These are phyloP conservation scores for Plenodomus lindquistii DNA, from an alignment of 2,329 filamentous ascomycete species.

Conservation along the genomic window DNA sequence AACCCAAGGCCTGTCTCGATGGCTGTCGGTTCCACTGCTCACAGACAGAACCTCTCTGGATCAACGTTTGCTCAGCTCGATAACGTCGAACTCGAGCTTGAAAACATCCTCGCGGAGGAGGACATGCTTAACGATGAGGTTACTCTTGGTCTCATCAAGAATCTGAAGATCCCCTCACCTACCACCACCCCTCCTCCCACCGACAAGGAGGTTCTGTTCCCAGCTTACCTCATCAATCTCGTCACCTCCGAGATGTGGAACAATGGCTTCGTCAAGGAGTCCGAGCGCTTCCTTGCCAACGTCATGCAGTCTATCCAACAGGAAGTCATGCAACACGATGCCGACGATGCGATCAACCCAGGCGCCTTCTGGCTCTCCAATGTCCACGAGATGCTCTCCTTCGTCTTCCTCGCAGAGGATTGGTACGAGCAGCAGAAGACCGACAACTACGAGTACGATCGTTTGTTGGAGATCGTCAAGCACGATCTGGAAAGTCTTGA, in stretches of 20 bases:
- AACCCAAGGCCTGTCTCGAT: slow-evolving; percentile 96
- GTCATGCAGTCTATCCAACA: slow-evolving; percentile 99
- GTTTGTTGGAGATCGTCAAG: slow-evolving; percentile 96
- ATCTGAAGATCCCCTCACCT: slow-evolving; percentile 92
- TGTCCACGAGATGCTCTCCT: slow-evolving; percentile 99
- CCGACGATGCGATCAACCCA: slow-evolving; percentile 94
- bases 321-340: slow-evolving; percentile 98
- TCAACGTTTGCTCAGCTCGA: slow-evolving; percentile 82
- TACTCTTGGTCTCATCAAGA: slow-evolving; percentile 91
- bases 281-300: slow-evolving; percentile 96
- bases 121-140: slow-evolving; percentile 97
- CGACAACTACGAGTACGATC: slow-evolving; percentile 98
- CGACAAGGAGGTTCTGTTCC: slow-evolving; percentile 98
- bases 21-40: slow-evolving; percentile 70
- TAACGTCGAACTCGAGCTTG: slow-evolving; percentile 92
- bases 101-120: slow-evolving; percentile 91
- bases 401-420: slow-evolving; percentile 97
- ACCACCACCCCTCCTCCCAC: slow-evolving; percentile 86
- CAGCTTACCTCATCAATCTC: slow-evolving; percentile 96
- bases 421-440: slow-evolving; percentile 99
- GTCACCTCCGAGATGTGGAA: slow-evolving; percentile 99
- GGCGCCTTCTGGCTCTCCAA: slow-evolving; percentile 99
- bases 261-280: slow-evolving; percentile 99
- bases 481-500: slow-evolving; percentile 97
- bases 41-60: slow-evolving; percentile 73